Conservation (phyloP, 495 filamentous ascomycete species). For the Neurospora tetrasperma region DNA sequence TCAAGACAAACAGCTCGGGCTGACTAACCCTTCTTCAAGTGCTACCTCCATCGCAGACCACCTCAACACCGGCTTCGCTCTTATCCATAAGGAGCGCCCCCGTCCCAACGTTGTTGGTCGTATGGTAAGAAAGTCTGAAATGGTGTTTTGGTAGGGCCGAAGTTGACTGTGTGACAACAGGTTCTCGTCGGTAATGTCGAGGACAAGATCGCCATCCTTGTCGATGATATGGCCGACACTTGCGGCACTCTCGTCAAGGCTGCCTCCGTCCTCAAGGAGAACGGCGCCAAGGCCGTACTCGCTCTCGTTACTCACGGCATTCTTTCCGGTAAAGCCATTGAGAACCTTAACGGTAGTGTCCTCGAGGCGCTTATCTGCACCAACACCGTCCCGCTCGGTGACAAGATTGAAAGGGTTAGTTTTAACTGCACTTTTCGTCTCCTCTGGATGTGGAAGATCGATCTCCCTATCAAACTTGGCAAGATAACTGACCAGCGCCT, state of each 20-base stretch:
- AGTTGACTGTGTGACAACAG: constrained; percentile 7
- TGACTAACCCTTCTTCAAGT: constrained; percentile 23
- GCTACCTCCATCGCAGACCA: constrained; percentile 95
- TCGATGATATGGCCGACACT: constrained; percentile 83
- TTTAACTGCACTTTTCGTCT: background rate
- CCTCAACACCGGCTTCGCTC: constrained; percentile 88
- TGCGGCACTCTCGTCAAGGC: constrained; percentile 89
- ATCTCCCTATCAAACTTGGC: too few species aligned
- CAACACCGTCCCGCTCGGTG: constrained; percentile 87
- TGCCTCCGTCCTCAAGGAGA: constrained; percentile 79
- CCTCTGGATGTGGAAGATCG: background rate
- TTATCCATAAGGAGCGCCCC: constrained; percentile 97
- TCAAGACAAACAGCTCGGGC: background rate
- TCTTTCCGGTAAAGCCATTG: constrained; percentile 81
- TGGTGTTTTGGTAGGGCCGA: constrained; percentile 36
- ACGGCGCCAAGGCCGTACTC: constrained; percentile 78
- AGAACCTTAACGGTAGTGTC: constrained; percentile 75
- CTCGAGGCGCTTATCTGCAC: constrained; percentile 80
- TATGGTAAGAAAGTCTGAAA: constrained; percentile 69
- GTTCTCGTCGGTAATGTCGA: constrained; percentile 74
- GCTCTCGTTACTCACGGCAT: constrained; percentile 97
- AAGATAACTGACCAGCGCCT: background rate
- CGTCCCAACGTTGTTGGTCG: constrained; percentile 90
- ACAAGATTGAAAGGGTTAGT: constrained; percentile 47
- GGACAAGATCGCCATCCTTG: constrained; percentile 46